A percentile compares a stretch with the other conserved stretches of the same genome.
Evolutionary conservation across 495 filamentous ascomycete genomes (phyloP).

Genomic region (Xylaria acuta): DNA sequence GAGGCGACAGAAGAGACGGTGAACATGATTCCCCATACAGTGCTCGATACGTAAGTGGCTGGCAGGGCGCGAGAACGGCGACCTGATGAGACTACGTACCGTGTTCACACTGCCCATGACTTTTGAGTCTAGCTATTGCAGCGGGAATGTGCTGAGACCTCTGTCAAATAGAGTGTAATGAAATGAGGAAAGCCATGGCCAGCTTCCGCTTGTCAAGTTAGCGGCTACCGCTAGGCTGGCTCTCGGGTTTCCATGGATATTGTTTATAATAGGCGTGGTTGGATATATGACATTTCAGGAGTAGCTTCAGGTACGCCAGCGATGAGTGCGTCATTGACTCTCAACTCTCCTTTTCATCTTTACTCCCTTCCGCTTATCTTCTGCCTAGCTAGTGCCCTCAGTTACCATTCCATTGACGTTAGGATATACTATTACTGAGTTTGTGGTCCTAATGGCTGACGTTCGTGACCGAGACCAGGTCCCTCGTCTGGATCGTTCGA

Average conservation of each 20-base stretch:
- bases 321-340: conserved; percentile 12
- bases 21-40: conserved; percentile 16
- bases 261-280: conserved; percentile 14
- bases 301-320: neutral
- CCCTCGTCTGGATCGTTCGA: conserved; percentile 12
- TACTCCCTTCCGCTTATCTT: neutral
- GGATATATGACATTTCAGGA: neutral
- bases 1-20: conserved; percentile 14
- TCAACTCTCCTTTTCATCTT: neutral
- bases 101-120: neutral
- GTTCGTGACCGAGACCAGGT: conserved; percentile 10
- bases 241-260: neutral
- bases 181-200: neutral
- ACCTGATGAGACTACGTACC: neutral
- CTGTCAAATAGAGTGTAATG: neutral
- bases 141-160: neutral
- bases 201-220: neutral
- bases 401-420: neutral
- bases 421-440: neutral
- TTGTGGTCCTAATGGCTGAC: conserved; percentile 5
- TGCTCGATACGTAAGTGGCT: neutral
- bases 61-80: neutral
- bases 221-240: neutral
- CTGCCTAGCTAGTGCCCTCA: neutral
- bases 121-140: neutral